Conservation (phyloP, 78 protist species). For the Bigelowiella natans region DNA sequence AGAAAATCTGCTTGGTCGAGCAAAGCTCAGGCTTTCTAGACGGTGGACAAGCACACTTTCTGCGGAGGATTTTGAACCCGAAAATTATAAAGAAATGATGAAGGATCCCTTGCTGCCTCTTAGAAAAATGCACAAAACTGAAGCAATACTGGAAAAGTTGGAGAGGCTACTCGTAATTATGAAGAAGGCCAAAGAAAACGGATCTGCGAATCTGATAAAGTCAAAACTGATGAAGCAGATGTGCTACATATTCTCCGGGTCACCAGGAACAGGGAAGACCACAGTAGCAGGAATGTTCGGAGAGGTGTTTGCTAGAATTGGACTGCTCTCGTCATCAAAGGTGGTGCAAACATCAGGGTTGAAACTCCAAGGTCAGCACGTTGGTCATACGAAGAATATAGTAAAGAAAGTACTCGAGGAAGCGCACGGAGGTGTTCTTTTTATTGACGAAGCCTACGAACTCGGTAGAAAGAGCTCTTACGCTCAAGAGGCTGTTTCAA, state of each 20-base stretch:
- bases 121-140: too few relatives aligned
- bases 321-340: background rate
- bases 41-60: too few relatives aligned
- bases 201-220: background rate
- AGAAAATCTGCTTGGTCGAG: background rate
- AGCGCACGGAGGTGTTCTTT: conserved; percentile 37
- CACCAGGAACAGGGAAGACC: conserved; percentile 36
- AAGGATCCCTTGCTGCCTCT: too few relatives aligned
- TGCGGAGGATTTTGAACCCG: too few relatives aligned
- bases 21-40: background rate
- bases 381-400: background rate
- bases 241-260: background rate
- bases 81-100: too few relatives aligned
- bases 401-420: background rate
- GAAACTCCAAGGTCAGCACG: background rate
- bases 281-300: conserved; percentile 30
- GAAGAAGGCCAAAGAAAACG: too few relatives aligned
- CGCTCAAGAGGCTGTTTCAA: background rate
- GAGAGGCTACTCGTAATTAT: too few relatives aligned
- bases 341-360: background rate
- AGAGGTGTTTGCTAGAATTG: background rate
- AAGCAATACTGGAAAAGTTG: too few relatives aligned
- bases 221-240: too few relatives aligned
- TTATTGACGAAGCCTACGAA: conserved; percentile 53
- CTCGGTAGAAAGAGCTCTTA: too few relatives aligned